Base-by-base conservation (phyloP, 2,329 filamentous ascomycete genomes). In the Cercospora sp. region DNA sequence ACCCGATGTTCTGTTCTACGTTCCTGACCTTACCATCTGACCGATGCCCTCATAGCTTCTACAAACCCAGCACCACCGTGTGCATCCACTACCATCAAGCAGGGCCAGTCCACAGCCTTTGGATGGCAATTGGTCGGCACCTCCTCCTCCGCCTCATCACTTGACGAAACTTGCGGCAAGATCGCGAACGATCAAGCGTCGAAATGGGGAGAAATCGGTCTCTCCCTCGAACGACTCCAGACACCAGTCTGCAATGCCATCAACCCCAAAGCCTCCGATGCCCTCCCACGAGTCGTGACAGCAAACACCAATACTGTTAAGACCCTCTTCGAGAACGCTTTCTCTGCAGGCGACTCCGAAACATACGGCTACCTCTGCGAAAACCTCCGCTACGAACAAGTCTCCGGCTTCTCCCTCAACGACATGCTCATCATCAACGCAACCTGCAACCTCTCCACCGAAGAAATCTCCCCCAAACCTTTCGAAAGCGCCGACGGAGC, bases 51-150 rank as follows among this genome's bases (percentile, higher is more conserved):
- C 53, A 53, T 10, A 63, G 57, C 30, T 12, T 64, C 53, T 9
- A 64, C 51, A 16, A 32, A 34, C 28, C 40, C 63, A 63, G 40
- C 57, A 58, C 21, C 66, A 53, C 45, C 63, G 26, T 67, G 68
- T 45, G 51, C 68, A 45, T 67, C 61, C 45, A 61, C 66, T 45
- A n/a, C 51, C 6, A 57, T 67, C 45, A 68, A 68, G 57, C 66
- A 63, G 34, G 75, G 75, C 61, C 69, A 74, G 24, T 77, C 76
- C 24, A 69, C 61, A 10, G 51, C 74, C 58, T 72, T 77, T 62
- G 75, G 75, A 34, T 77, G 74, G 70, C 75, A 76, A 58, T 61
- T 78, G 40, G 71, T 74, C 12, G 76, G 75, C 40, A 67, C 72
- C 10, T 70, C 73, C 13, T 53, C 70, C 60, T 59, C 63, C 57